Evolutionary conservation across 345 rosid genomes (phyloP), one percentile per base, ranked within the genome.

Genomic region (Microcos paniculata): DNA sequence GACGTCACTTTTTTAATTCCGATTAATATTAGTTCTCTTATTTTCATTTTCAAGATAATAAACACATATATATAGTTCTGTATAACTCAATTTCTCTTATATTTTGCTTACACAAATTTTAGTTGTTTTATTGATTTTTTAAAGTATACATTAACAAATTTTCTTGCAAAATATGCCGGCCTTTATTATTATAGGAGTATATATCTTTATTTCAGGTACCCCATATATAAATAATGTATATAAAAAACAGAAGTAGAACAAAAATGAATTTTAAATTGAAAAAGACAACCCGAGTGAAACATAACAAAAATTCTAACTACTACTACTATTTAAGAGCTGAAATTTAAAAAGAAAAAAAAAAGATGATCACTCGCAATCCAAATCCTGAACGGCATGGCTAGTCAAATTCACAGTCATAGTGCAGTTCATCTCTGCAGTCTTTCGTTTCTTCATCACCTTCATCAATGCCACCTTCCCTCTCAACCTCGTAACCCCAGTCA

Each of bases 401-500:
- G n/a, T 68, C 67, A 86, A 71, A 57, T 82, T 62, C 31, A 86
- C 73, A 66, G 23, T 71, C 77, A 86, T 71, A 12, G 70, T 76
- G 35, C 89, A 88, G 76, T 71, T 79, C 87, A 88, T 33, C 42
- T 77, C 65, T 10, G 87, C 74, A 48, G 69, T 77, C 70, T 21
- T 86, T 26, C 48, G 75, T 80, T 72, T 81, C 86, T 78, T 72
- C 63, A 57, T 57, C 19, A 83, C 12, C n/a, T 55, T 42, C 35
- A 84, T 14, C 80, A 83, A 67, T 15, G 71, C 63, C 11, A 88
- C 82, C 42, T n/a, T 79, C 58, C 91, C 91, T 19, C 42, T 76
- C 64, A 88, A 26, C 66, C 57, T 26, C 1, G 72, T 85, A 18
- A 71, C 19, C 58, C 78, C 70, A 1, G 21, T 85, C 31, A 86